phyloP scores from a whole-genome alignment of 2,329 filamentous ascomycete species.

The Stachybotrys chartarum region DNA sequence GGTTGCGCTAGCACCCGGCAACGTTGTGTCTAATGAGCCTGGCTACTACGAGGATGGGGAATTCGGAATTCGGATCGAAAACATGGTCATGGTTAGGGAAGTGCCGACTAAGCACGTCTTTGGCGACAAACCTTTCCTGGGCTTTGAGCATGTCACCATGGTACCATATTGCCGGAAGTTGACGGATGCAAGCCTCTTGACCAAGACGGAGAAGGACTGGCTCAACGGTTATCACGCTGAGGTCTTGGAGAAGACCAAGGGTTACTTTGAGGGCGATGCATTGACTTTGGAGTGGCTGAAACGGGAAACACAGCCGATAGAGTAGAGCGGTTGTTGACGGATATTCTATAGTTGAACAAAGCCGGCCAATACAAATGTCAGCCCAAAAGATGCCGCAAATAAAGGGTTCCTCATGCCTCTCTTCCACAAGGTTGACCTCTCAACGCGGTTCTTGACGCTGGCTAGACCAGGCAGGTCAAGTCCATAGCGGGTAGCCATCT shows the following conservation, averaged over 20 bases:
- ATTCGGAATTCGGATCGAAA: conserved; percentile 95
- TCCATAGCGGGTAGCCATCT: conserved; percentile 38
- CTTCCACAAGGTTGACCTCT: conserved; percentile 33
- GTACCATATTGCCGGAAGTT: conserved; percentile 88
- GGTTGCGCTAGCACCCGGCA: conserved; percentile 81
- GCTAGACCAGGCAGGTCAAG: conserved; percentile 30
- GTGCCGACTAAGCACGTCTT: conserved; percentile 82
- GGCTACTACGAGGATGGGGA: conserved; percentile 95
- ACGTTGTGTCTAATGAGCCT: conserved; percentile 93
- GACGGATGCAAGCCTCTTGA: conserved; percentile 69
- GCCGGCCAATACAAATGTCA: conserved; percentile 62
- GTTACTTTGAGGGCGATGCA: conserved; percentile 66
- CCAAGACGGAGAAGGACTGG: conserved; percentile 70
- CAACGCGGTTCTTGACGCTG: conserved; percentile 26
- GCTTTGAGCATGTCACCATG: conserved; percentile 97
- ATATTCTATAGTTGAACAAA: conserved; percentile 35
- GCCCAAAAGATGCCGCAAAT: conserved; percentile 64
- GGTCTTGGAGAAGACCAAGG: conserved; percentile 73
- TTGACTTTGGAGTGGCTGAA: conserved; percentile 73
- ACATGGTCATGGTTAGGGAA: conserved; percentile 85
- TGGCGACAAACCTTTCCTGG: conserved; percentile 87
- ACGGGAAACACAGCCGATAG: conserved; percentile 69
- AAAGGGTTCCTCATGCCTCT: conserved; percentile 50
- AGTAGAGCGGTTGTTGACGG: conserved; percentile 16
- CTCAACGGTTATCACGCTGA: conserved; percentile 79